Evolutionary conservation across 163 green algal genomes (phyloP), one percentile per base, ranked within the genome.

Genomic region (Picocystis sp.): DNA sequence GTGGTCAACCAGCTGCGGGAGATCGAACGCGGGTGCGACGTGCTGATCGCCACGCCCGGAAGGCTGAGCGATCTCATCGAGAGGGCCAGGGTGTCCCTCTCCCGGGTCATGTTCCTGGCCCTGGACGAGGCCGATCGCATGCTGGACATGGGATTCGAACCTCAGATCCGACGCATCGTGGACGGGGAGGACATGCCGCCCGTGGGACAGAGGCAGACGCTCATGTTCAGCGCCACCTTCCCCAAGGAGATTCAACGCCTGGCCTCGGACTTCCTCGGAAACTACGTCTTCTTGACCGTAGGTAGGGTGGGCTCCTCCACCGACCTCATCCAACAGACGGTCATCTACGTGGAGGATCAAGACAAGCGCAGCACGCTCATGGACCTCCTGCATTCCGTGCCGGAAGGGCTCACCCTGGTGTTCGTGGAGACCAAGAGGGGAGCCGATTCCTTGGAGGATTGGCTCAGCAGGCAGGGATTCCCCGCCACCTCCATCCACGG

Each of bases 391-490:
- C 76, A 19, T 98, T 51, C 82, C 79, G 17, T 19, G 17, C 17
- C 17, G 17, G 17, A 89, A 72, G 87, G 89, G 45, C 71, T 97
- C 42, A 94, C 81, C 2, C 64, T 97, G 15, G 83, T 99, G 21
- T 99, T 99, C 74, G 88, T 97, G 45, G 90, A 98, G 81, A 99
- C 90, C 43, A 98, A 98, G 83, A 79, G 84, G 44, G 84, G 90
- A 38, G 90, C 90, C n/a, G 90, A 99, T 58, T 73, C 84, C 44
- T 74, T 99, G 43, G 88, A 97, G 68, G 84, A 95, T 65, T 94
- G 85, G 62, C 78, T 99, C 13, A 74, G 64, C 42, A 66, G 78
- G 56, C 80, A 93, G 65, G 78, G 81, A 59, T 83, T 96, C 62
- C 76, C 83, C 19, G 87, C 17, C 17, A 19, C 17, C 17, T 19